These are phyloP conservation scores for Penicillium sp. DNA, from an alignment of 2,329 filamentous ascomycete genomes.

Conservation along the genomic window DNA sequence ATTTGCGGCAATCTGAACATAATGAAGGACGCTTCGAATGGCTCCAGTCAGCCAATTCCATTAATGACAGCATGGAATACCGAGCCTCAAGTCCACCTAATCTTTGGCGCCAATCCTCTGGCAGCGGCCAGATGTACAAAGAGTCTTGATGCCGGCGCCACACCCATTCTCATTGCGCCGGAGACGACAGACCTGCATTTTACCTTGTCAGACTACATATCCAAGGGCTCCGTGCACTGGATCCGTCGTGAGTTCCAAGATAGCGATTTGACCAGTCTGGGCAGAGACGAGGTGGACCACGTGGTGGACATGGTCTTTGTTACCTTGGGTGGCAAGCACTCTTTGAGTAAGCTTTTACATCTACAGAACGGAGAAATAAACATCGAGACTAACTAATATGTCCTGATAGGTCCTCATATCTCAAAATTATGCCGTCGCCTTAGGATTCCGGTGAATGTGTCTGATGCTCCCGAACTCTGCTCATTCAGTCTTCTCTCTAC, in stretches of 20 bases:
- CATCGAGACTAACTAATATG: too few relatives aligned
- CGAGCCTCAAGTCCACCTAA: slow-evolving; percentile 67
- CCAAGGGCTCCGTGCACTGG: slow-evolving; percentile 48
- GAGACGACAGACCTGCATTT: slow-evolving; percentile 64
- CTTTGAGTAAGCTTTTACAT: slow-evolving; percentile 54
- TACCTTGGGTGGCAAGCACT: slow-evolving; percentile 61
- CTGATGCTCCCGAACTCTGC: slow-evolving; percentile 83
- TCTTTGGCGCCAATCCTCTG: slow-evolving; percentile 84
- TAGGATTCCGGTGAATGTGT: slow-evolving; percentile 90
- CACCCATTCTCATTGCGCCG: slow-evolving; percentile 76
- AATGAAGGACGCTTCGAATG: slow-evolving; percentile 38
- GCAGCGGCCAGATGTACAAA: slow-evolving; percentile 82
- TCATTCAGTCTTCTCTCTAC: slow-evolving; percentile 89
- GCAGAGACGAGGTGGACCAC: slow-evolving; percentile 74
- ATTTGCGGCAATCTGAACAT: slow-evolving; percentile 22
- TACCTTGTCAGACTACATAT: slow-evolving; percentile 53
- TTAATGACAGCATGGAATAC: slow-evolving; percentile 48
- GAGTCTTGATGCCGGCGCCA: slow-evolving; percentile 80
- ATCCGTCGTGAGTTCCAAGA: slow-evolving; percentile 64
- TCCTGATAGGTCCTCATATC: slow-evolving; percentile 68
- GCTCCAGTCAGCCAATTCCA: slow-evolving; percentile 27
- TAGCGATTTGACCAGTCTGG: slow-evolving; percentile 72
- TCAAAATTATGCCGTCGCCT: slow-evolving; percentile 75
- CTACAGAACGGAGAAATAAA: too few relatives aligned
- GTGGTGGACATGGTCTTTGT: slow-evolving; percentile 94